Percentiles rank a stretch among this genome's conserved stretches.
phyloP scores from a whole-genome alignment of 805 yeast species.

The Metschnikowia anglica region DNA sequence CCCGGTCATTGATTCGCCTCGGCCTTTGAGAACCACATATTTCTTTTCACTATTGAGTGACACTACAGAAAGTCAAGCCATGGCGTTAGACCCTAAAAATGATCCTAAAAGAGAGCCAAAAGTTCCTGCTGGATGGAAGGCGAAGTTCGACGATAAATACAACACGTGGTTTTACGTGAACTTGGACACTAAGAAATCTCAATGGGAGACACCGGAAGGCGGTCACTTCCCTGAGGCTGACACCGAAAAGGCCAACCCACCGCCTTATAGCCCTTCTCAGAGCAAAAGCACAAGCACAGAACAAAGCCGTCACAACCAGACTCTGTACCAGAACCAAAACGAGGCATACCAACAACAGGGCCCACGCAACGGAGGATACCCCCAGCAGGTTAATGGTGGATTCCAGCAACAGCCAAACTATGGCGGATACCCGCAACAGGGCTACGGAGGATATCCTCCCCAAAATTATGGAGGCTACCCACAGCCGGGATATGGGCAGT shows the following conservation, averaged over 20 bases:
- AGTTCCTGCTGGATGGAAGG: constrained; percentile 72
- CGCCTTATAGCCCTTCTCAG: constrained; percentile 33
- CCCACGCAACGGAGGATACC: constrained; percentile 9
- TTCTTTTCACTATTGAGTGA: background rate
- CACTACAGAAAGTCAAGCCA: background rate
- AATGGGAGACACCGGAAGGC: constrained; percentile 84
- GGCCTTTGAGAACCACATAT: background rate
- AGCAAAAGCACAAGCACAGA: background rate
- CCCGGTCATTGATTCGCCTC: background rate
- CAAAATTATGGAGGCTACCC: constrained; percentile 17
- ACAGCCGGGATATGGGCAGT: constrained; percentile 10
- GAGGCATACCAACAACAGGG: constrained; percentile 5
- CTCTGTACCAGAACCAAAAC: background rate
- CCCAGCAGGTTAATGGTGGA: constrained; percentile 18
- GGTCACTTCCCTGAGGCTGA: constrained; percentile 38
- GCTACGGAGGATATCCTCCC: constrained; percentile 32
- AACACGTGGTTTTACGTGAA: constrained; percentile 81
- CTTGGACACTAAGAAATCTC: constrained; percentile 67
- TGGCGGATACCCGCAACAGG: constrained; percentile 25
- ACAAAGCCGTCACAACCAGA: background rate
- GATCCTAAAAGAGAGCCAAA: constrained; percentile 43
- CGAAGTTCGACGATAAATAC: constrained; percentile 69
- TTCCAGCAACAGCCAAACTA: constrained; percentile 9
- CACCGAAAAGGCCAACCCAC: constrained; percentile 40
- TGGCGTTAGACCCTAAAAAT: constrained; percentile 14